Base-by-base conservation (phyloP, 2,329 filamentous ascomycete genomes). In the Pseudogymnoascus sp. region DNA sequence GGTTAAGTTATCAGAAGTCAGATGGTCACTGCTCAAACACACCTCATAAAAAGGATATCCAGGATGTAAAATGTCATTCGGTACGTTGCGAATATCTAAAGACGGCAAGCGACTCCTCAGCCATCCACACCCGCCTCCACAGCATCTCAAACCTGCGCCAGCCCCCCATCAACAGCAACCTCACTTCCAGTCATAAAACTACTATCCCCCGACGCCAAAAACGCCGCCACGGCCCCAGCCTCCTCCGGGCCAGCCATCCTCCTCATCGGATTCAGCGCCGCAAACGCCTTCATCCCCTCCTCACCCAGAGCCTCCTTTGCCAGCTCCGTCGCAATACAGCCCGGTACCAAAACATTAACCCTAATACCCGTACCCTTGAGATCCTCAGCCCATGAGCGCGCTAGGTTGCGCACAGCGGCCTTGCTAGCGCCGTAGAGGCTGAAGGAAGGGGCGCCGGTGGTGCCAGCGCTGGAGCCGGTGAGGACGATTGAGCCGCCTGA, bases 271-370 rank as follows among this genome's bases (percentile, higher is more conserved):
- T 62, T 65, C 21, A 64, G 58, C 37, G 18, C 5, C 27, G 63
- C 64, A 33, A 65, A 65, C 5, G 42, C 8, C 61, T 65, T 65
- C 62, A 60, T 55, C 27, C 64, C 64, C 58, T 64, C 64, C 61
- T 65, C 64, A 13, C 64, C 64, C 15, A 65, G 21, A 58, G 63
- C 64, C 37, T 45, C 64, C 63, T 65, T 65, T 15, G 64, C 64
- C 13, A 65, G 58, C 35, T 65, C 64, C 1, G 64, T 65, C 18
- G 12, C 71, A 67, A 9, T 66, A 64, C 55, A 72, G 67, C 25
- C 64, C 9, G 9, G 68, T 65, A 13, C 60, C 39, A 31, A 55
- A 61, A 58, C 72, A 72, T 6, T 60, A 60, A 5, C 72, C 69
- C 8, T 67, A 69, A 63, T 68, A 72, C 21, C 65, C 61, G 12